These are phyloP conservation scores for Hirschioporus abietinus DNA, from an alignment of 768 basidiomycete genomes.

Conservation along the genomic window DNA sequence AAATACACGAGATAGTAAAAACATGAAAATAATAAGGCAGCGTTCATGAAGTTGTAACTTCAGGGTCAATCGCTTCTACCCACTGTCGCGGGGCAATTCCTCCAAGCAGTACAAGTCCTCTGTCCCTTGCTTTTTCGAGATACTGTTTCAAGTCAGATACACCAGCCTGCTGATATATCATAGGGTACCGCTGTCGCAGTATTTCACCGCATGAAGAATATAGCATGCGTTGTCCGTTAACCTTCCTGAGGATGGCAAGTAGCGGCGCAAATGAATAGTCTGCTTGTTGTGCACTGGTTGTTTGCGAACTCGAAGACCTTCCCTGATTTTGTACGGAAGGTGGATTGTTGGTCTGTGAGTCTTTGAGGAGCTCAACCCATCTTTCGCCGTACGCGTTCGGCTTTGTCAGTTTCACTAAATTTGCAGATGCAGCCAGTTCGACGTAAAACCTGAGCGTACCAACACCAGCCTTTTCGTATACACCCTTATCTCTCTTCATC, in stretches of 20 bases:
- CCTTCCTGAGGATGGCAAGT: not conserved
- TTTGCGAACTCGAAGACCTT: too few relatives aligned
- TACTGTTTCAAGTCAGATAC: not conserved
- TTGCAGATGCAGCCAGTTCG: slow-evolving; percentile 23
- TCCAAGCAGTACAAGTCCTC: not conserved
- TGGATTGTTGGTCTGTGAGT: not conserved
- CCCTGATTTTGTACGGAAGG: not conserved
- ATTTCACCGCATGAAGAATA: not conserved
- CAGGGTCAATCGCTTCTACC: not conserved
- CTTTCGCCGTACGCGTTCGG: not conserved
- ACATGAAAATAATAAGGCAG: too few relatives aligned
- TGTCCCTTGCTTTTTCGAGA: not conserved
- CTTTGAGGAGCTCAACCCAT: not conserved
- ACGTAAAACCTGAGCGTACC: slow-evolving; percentile 37
- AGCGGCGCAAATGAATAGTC: not conserved
- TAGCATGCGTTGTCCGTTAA: not conserved
- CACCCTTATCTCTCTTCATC: not conserved
- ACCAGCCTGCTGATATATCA: not conserved
- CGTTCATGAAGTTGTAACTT: not conserved
- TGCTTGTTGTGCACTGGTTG: not conserved
- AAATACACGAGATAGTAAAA: too few relatives aligned
- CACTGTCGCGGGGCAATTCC: not conserved
- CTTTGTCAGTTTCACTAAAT: not conserved
- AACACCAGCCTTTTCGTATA: slow-evolving; percentile 37
- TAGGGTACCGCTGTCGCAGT: not conserved